Base-by-base conservation (phyloP, 768 basidiomycete genomes). In the Sporobolomyces pararoseus region DNA sequence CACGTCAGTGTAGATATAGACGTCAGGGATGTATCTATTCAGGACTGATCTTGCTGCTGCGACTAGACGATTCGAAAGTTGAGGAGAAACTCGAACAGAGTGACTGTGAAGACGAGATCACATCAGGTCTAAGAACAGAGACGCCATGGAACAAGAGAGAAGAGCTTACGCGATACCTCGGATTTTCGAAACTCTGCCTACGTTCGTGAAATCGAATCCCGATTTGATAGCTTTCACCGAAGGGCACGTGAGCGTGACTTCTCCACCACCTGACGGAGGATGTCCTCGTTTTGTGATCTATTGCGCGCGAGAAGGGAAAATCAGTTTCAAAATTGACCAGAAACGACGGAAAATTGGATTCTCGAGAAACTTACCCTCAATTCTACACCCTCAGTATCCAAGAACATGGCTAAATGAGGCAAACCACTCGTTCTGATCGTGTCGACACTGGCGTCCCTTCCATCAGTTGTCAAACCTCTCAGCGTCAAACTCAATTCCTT, bases 1-100 rank as follows among this genome's bases (percentile, higher is more conserved):
- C 29, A 97, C 93, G 73, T 99, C 96, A 5, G 96, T 95, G 79
- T 97, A 95, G 46, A 99, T 86, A 80, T 98, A 97, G 34, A 97
- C 93, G 78, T 99, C 96, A 44, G 96, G 95, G 67, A 98, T 96
- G 79, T 90, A 96, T 6, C 93, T 89, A 79, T 97, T 98, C 51
- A 99, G 83, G 29, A 99, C 84, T 3, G 91, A 93, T 46, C 96
- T 87, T 23, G 91, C 87, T 12, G 94, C 86, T 76, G 97, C 95
- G 58, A 99, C 96, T 88, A 98, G 91, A 46, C 96, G 86, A 79
- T 96, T 96, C 3, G 94, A 96, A 78, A 99, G 91, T 78, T 98
- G 94, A 29, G 96, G 96, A 73, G 88, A 95, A 13, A 98, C 92
- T 47, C 96, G 89, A 32, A 97, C 95, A 4, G 93, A 91, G 80